A percentile compares a stretch with the other conserved stretches of the same genome.
Conservation (phyloP, 345 rosid genomes). For the Noccaea caerulescens region DNA sequence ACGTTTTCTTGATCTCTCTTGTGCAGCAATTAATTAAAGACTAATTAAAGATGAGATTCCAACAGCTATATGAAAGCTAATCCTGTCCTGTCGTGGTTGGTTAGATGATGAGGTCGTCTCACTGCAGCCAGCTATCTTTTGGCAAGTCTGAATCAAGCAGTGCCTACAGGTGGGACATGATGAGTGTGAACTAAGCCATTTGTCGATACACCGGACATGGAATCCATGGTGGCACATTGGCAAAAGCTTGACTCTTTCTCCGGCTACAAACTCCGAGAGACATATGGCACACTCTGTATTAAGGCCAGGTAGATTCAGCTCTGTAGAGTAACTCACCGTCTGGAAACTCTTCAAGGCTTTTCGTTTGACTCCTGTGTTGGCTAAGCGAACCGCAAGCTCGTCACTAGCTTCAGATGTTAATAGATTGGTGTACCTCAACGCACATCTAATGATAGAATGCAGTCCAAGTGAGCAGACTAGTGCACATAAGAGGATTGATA, state of each 20-base stretch:
- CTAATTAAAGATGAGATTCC: too few species aligned
- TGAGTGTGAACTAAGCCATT: constrained; percentile 86
- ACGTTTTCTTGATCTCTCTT: too few species aligned
- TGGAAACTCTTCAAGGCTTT: constrained; percentile 78
- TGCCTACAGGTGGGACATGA: constrained; percentile 97
- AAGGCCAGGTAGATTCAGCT: constrained; percentile 55
- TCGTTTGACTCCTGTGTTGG: constrained; percentile 76
- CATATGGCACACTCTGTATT: constrained; percentile 80
- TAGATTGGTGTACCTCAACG: constrained; percentile 57
- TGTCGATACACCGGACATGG: constrained; percentile 83
- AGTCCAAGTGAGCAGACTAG: constrained; percentile 79
- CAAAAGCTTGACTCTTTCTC: constrained; percentile 71
- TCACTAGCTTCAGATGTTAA: constrained; percentile 44
- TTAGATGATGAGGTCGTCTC: constrained; percentile 51
- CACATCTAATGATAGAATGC: constrained; percentile 73
- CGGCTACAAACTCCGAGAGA: constrained; percentile 60
- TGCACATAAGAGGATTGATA: constrained; percentile 85
- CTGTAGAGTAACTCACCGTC: constrained; percentile 57
- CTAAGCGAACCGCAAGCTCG: constrained; percentile 46
- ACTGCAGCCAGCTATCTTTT: constrained; percentile 66
- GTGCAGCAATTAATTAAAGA: too few species aligned
- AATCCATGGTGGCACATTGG: constrained; percentile 89
- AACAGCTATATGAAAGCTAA: constrained; percentile 37
- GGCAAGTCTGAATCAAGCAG: constrained; percentile 76
- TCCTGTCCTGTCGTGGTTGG: constrained; percentile 45